A percentile compares a stretch with the other conserved stretches of the same genome.
Conservation (phyloP, 768 basidiomycete species). For the Hirschioporus abietinus region DNA sequence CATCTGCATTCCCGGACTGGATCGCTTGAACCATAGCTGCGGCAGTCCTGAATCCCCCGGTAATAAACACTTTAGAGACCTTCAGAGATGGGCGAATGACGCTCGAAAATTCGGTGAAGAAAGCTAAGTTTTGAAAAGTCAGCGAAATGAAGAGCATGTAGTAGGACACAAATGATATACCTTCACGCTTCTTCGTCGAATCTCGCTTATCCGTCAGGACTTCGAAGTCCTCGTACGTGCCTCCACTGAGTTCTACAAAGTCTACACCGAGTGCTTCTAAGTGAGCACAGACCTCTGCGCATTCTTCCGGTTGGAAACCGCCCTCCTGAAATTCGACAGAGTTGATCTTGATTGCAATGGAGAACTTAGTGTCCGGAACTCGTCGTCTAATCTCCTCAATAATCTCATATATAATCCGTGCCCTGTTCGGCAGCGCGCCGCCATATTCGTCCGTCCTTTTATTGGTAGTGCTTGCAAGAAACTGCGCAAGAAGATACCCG, state of each 20-base stretch:
- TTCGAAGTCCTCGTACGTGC: conserved; percentile 27
- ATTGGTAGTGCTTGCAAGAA: conserved; percentile 75
- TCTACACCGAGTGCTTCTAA: conserved; percentile 32
- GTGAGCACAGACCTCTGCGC: conserved; percentile 22
- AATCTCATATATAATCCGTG: conserved; percentile 61
- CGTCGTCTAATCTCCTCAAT: conserved; percentile 17
- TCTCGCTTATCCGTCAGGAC: conserved; percentile 1
- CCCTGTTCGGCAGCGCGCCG: conserved; percentile 66
- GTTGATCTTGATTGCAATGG: conserved; percentile 31
- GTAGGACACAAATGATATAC: not conserved
- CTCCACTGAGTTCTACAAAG: conserved; percentile 36
- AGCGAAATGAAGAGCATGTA: not conserved
- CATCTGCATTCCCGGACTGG: not conserved
- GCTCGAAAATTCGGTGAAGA: conserved; percentile 27
- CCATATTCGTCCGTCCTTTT: conserved; percentile 66
- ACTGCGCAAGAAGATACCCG: conserved; percentile 62
- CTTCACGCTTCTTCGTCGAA: not conserved
- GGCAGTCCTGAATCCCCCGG: conserved; percentile 26
- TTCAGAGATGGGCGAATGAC: conserved; percentile 21
- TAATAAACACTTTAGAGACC: conserved; percentile 23
- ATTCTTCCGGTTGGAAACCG: conserved; percentile 30
- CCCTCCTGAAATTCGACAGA: conserved; percentile 22
- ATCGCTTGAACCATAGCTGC: conserved; percentile 26
- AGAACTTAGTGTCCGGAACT: conserved; percentile 12
- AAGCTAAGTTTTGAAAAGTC: conserved; percentile 20